phyloP scores from a whole-genome alignment of 2,329 filamentous ascomycete species.

The Colletotrichum tropicale region DNA sequence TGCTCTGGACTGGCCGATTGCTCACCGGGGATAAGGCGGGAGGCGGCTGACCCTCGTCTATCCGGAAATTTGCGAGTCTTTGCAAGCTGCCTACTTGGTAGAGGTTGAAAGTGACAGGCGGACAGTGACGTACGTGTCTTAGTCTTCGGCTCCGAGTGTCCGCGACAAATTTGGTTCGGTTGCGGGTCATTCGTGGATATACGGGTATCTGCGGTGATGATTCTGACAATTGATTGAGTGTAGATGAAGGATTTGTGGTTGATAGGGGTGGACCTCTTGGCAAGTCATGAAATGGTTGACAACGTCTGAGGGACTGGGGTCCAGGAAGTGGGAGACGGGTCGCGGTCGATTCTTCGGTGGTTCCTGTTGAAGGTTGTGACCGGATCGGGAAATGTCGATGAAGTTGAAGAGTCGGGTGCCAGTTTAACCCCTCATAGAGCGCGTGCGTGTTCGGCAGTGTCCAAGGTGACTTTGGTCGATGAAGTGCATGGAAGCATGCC shows the following conservation, averaged over 20 bases:
- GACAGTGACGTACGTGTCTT: neutral
- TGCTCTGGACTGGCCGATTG: neutral
- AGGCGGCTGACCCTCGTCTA: neutral
- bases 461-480: neutral
- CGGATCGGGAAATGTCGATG: neutral
- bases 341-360: neutral
- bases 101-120: neutral
- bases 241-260: neutral
- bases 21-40: neutral
- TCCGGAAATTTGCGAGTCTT: neutral
- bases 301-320: neutral
- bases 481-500: constrained; percentile 4
- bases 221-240: neutral
- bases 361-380: neutral
- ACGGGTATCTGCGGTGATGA: neutral
- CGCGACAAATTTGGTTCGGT: neutral
- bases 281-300: constrained; percentile 2
- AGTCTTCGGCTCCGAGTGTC: neutral
- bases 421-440: neutral
- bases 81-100: neutral
- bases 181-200: neutral
- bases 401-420: neutral
- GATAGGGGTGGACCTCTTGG: neutral
- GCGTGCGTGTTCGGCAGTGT: neutral
- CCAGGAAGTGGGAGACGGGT: neutral